A percentile compares a stretch with the other conserved stretches of the same genome.
Evolutionary conservation across 441 rosid species (phyloP).

Genomic region (Macaranga tanarius): DNA sequence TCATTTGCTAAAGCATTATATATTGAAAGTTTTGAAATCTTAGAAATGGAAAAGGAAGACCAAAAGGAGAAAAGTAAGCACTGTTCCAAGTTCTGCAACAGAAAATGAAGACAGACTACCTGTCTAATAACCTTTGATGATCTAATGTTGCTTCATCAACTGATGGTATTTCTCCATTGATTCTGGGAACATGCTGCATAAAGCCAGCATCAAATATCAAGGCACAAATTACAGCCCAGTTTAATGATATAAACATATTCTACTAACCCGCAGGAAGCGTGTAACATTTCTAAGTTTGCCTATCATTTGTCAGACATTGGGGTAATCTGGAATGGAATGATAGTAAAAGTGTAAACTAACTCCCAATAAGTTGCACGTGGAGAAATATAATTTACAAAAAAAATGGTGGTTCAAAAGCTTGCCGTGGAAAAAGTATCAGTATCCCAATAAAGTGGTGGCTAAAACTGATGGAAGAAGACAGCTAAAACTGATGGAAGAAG

Average conservation of each 20-base stretch:
- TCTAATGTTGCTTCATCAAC: constrained; percentile 42
- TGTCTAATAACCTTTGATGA: constrained; percentile 30
- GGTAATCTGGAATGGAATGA: not conserved
- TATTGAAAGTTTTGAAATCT: not conserved
- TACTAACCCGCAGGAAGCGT: not conserved
- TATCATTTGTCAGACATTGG: not conserved
- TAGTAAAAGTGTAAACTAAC: not conserved
- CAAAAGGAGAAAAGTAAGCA: not conserved
- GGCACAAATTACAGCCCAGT: not conserved
- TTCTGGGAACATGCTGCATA: constrained; percentile 62
- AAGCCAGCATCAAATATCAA: constrained; percentile 11
- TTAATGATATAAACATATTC: not conserved
- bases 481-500: not conserved
- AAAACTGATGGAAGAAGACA: not conserved
- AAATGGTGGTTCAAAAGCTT: not conserved
- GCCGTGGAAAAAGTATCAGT: not conserved
- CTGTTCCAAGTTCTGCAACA: not conserved
- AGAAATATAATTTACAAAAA: not conserved
- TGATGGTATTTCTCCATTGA: constrained; percentile 71
- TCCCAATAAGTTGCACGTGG: not conserved
- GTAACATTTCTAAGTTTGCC: not conserved
- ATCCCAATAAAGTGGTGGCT: not conserved
- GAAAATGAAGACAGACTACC: constrained; percentile 18
- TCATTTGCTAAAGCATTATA: not conserved
- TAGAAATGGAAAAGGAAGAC: not conserved